phyloP scores from a whole-genome alignment of 2,329 filamentous ascomycete species.

The Aspergillaceae sp. region DNA sequence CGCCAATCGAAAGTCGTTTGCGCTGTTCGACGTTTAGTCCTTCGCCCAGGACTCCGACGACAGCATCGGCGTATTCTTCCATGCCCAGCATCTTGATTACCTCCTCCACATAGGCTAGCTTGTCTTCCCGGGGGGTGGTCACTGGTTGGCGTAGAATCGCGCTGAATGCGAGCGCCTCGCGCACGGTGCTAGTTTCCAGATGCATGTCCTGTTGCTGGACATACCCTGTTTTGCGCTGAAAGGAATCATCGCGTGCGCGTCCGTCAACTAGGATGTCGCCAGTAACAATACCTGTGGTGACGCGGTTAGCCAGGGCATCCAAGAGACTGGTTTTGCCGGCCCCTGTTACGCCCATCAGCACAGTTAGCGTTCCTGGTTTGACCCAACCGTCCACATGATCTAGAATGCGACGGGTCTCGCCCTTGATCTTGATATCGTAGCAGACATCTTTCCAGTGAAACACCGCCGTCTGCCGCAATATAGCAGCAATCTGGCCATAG shows the following conservation, averaged over 20 bases:
- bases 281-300: constrained; percentile 75
- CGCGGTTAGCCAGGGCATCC: constrained; percentile 72
- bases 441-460: constrained; percentile 81
- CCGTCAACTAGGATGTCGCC: constrained; percentile 77
- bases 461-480: constrained; percentile 65
- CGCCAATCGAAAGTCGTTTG: constrained; percentile 77
- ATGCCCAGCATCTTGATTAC: constrained; percentile 84
- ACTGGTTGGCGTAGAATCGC: constrained; percentile 75
- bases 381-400: constrained; percentile 87
- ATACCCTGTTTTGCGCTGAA: constrained; percentile 45
- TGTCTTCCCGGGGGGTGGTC: constrained; percentile 61
- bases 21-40: constrained; percentile 55
- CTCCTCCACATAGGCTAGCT: constrained; percentile 75
- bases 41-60: constrained; percentile 79
- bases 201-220: constrained; percentile 89
- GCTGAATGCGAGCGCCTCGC: constrained; percentile 77
- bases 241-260: constrained; percentile 62
- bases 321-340: constrained; percentile 86
- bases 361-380: constrained; percentile 80
- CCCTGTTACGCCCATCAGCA: constrained; percentile 81
- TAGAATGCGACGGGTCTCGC: constrained; percentile 62
- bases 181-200: constrained; percentile 71
- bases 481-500: constrained; percentile 57
- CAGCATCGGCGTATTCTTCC: constrained; percentile 76
- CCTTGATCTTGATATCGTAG: constrained; percentile 73